These are phyloP conservation scores for Cladosporium cucumerinum DNA, from an alignment of 2,329 filamentous ascomycete genomes.

Conservation along the genomic window DNA sequence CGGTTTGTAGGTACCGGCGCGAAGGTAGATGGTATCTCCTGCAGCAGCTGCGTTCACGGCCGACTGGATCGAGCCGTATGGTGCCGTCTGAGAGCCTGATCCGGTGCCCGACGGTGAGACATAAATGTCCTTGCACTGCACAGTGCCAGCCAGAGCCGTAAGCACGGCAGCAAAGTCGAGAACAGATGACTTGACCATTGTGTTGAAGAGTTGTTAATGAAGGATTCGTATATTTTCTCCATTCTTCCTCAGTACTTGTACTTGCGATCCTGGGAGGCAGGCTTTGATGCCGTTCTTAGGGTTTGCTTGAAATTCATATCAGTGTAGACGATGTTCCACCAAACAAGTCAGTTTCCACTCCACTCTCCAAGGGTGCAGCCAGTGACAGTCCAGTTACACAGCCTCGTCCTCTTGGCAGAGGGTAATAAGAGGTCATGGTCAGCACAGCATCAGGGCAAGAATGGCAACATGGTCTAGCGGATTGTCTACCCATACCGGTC, in stretches of 20 bases:
- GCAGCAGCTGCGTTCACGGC: conserved; percentile 46
- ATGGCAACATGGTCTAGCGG: background rate
- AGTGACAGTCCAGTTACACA: background rate
- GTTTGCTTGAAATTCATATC: background rate
- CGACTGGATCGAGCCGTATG: conserved; percentile 47
- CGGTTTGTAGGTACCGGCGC: conserved; percentile 45
- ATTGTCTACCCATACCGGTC: background rate
- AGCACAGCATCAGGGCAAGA: background rate
- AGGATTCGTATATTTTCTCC: background rate
- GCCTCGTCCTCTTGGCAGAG: background rate
- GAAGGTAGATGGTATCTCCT: conserved; percentile 47
- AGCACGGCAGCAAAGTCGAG: background rate
- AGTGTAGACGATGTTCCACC: background rate
- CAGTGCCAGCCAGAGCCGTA: background rate
- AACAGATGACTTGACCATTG: background rate
- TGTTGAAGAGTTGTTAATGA: background rate
- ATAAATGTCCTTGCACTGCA: conserved; percentile 37
- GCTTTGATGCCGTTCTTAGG: background rate
- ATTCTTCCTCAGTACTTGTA: background rate
- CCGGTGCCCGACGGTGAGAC: conserved; percentile 46
- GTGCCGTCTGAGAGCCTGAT: conserved; percentile 40
- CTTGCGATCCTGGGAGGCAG: background rate
- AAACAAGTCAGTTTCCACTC: background rate
- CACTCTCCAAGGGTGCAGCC: background rate
- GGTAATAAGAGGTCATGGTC: background rate